Conservation (phyloP, 352 stramenopile genomes). For the Paralagenidium karlingii region DNA sequence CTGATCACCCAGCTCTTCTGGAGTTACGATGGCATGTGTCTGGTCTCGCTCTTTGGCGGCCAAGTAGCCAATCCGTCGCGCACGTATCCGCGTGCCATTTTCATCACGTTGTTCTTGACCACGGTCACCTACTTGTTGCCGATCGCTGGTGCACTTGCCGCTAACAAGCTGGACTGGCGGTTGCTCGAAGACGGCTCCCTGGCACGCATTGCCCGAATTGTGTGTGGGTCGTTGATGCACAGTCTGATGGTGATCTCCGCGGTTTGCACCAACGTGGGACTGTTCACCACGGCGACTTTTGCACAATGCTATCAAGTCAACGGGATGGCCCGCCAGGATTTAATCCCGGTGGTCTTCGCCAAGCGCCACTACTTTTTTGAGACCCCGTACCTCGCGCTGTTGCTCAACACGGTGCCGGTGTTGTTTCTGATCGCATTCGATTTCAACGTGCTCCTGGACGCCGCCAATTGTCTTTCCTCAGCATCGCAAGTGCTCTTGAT, state of each 20-base stretch:
- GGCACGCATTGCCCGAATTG: constrained; percentile 43
- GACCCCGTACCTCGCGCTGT: constrained; percentile 14
- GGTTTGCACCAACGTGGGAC: constrained; percentile 59
- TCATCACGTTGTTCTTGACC: constrained; percentile 13
- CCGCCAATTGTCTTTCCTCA: constrained; percentile 77
- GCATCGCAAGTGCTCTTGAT: constrained; percentile 68
- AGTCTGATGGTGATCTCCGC: constrained; percentile 65
- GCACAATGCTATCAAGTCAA: constrained; percentile 70
- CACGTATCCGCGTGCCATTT: constrained; percentile 55
- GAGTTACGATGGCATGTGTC: constrained; percentile 90
- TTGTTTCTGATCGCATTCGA: constrained; percentile 13
- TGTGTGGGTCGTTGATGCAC: constrained; percentile 57
- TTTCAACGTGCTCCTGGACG: constrained; percentile 37
- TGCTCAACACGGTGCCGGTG: constrained; percentile 11
- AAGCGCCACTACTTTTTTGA: constrained; percentile 17
- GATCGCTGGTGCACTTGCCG: constrained; percentile 1
- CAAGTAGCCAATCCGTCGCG: constrained; percentile 73
- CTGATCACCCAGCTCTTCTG: constrained; percentile 90
- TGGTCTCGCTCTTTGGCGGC: constrained; percentile 66
- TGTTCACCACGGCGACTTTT: constrained; percentile 85
- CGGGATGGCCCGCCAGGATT: constrained; percentile 46
- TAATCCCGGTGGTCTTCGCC: constrained; percentile 58
- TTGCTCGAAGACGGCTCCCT: constrained; percentile 27
- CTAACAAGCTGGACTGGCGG: constrained; percentile 11
- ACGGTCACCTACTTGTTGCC: constrained; percentile 13